These are phyloP conservation scores for Cryptococcus sp. DNA, from an alignment of 1,284 basidiomycete genomes.

Conservation along the genomic window DNA sequence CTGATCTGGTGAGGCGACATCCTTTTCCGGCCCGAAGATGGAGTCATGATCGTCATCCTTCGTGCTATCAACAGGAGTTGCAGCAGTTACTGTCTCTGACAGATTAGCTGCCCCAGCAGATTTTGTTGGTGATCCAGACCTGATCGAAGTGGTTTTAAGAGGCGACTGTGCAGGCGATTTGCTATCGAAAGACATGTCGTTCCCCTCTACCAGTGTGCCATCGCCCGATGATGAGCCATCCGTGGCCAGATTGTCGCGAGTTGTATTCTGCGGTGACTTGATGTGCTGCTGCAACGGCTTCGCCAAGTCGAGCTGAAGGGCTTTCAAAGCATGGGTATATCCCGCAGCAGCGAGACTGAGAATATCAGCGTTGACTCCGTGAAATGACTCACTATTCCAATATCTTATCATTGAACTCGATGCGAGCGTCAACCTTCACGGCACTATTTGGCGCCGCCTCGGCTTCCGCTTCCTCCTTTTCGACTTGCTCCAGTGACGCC, in stretches of 20 bases:
- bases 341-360: slow-evolving; percentile 16
- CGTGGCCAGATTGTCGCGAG: not conserved
- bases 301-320: slow-evolving; percentile 4
- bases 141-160: not conserved
- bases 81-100: not conserved
- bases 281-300: not conserved
- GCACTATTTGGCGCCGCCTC: not conserved
- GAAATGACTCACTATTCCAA: slow-evolving; percentile 14
- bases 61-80: not conserved
- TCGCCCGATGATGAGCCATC: slow-evolving; percentile 2
- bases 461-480: slow-evolving; percentile 13
- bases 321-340: slow-evolving; percentile 7
- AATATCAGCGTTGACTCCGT: slow-evolving; percentile 2
- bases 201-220: slow-evolving; percentile 2
- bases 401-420: slow-evolving; percentile 9
- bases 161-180: slow-evolving; percentile 2
- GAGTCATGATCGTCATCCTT: slow-evolving; percentile 10
- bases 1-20: no score
- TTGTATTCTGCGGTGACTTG: not conserved
- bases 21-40: slow-evolving; percentile 15
- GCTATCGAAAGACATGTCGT: slow-evolving; percentile 1
- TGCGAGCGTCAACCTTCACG: slow-evolving; percentile 6
- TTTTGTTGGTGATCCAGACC: not conserved
- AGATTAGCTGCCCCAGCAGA: no score
- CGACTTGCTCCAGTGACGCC: slow-evolving; percentile 7